Conservation (phyloP, 176 grass and related monocot genomes). For the Carex parvula region DNA sequence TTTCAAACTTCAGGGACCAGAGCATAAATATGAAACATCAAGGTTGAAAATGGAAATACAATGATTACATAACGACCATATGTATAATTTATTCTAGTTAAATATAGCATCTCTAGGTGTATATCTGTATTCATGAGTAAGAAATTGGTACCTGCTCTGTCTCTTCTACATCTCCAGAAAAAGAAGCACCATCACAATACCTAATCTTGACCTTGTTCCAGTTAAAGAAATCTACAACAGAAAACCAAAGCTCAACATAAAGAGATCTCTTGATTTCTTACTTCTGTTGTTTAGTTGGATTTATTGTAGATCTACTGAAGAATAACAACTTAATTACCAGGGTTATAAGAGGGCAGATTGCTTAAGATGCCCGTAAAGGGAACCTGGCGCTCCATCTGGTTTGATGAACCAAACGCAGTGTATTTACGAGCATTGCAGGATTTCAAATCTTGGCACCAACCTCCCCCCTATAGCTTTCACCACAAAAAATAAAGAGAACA, state of each 20-base stretch:
- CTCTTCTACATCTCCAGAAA: conserved; percentile 56
- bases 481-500: neutral
- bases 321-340: conserved; percentile 35
- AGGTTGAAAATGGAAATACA: neutral
- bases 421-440: conserved; percentile 40
- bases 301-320: neutral
- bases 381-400: conserved; percentile 33
- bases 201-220: conserved; percentile 74
- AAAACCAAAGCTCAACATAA: conserved; percentile 19
- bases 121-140: neutral
- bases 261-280: neutral
- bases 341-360: conserved; percentile 40
- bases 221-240: conserved; percentile 57
- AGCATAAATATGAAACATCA: neutral
- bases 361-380: conserved; percentile 61
- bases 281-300: neutral
- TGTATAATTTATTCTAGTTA: neutral
- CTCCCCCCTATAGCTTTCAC: conserved; percentile 49
- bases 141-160: conserved; percentile 27
- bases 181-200: conserved; percentile 78
- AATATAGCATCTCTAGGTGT: neutral
- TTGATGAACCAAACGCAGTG: conserved; percentile 44
- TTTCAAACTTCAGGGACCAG: neutral
- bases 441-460: conserved; percentile 45
- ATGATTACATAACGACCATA: neutral